Conservation (phyloP, 371 early-diverging fungal species). For the Blakeslea trispora region DNA sequence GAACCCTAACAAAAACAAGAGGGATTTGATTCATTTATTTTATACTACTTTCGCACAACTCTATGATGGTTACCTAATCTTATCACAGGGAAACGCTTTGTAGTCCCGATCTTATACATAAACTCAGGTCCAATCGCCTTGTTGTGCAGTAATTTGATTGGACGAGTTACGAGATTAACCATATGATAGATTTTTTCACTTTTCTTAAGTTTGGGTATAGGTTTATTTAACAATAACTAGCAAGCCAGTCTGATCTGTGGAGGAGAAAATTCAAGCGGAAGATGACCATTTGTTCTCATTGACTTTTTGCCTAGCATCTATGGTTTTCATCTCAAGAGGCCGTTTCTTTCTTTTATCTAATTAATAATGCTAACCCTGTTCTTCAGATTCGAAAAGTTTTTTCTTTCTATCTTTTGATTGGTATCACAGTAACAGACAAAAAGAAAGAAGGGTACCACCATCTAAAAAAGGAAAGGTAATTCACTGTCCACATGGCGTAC, state of each 20-base stretch:
- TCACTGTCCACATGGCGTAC: constrained; percentile 14
- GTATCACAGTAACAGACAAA: constrained; percentile 2
- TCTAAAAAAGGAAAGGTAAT: constrained; percentile 6
- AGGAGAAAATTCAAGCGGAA: too few relatives aligned
- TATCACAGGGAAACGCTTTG: background rate
- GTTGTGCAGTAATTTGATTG: background rate
- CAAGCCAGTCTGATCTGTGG: too few relatives aligned
- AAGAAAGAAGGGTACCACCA: background rate
- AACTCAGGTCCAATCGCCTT: constrained; percentile 4
- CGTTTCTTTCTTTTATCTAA: too few relatives aligned
- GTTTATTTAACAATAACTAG: background rate
- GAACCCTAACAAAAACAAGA: background rate
- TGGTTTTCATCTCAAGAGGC: too few relatives aligned
- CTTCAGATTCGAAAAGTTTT: background rate
- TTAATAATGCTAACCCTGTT: background rate
- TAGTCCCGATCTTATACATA: background rate
- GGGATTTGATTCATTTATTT: background rate
- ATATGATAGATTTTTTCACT: constrained; percentile 11
- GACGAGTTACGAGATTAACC: constrained; percentile 2
- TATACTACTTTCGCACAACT: constrained; percentile 2
- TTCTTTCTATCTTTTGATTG: constrained; percentile 3
- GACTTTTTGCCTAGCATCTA: too few relatives aligned
- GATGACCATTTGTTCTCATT: too few relatives aligned
- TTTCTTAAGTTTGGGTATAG: background rate
- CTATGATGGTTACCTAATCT: constrained; percentile 7